Evolutionary conservation across 2,329 filamentous ascomycete genomes (phyloP).

Genomic region (Grosmannia huntii): DNA sequence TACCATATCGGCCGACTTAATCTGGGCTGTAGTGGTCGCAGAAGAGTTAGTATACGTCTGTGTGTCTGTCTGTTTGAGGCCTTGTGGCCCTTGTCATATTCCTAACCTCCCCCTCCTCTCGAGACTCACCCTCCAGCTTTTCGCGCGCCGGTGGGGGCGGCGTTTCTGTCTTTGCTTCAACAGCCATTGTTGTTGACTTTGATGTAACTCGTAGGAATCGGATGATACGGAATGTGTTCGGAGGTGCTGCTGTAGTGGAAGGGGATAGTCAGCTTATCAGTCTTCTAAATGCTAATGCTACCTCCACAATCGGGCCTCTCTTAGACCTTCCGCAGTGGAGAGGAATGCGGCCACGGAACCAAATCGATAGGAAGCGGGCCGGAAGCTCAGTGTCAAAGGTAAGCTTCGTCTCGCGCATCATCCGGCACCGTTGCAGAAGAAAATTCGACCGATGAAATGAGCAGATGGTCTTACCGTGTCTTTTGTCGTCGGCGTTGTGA

Average conservation of each 20-base stretch:
- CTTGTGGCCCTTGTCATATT: neutral
- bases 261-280: neutral
- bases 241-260: neutral
- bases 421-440: neutral
- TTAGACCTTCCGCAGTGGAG: neutral
- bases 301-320: neutral
- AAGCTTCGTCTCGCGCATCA: neutral
- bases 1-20: conserved; percentile 99
- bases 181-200: conserved; percentile 5
- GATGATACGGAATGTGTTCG: neutral
- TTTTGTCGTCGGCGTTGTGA: neutral
- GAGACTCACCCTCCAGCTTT: conserved; percentile 59
- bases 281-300: neutral
- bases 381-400: neutral
- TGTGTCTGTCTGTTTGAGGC: conserved; percentile 6
- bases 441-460: neutral
- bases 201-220: neutral
- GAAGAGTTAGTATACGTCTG: neutral
- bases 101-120: neutral
- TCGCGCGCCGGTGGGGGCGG: conserved; percentile 47
- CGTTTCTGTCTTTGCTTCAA: conserved; percentile 20
- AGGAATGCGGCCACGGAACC: neutral
- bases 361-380: neutral
- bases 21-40: conserved; percentile 52
- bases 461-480: neutral